Evolutionary conservation across 2,329 filamentous ascomycete genomes (phyloP).

Genomic region (Achaetomium macrosporum): DNA sequence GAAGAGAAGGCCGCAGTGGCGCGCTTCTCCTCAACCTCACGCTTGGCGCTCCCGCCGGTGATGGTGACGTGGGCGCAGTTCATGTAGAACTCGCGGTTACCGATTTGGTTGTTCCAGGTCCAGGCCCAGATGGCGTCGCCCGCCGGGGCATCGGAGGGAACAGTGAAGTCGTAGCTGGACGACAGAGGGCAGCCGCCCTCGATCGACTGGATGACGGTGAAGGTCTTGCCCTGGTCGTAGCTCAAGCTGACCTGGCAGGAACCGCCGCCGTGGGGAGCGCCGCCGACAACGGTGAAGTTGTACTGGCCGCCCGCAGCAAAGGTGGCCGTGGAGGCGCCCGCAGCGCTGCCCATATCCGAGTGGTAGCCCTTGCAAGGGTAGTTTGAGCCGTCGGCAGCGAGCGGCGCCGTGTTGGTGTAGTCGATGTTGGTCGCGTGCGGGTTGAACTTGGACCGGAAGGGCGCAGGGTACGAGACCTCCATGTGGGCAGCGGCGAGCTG

Average conservation of each 20-base stretch:
- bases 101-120: conserved; percentile 71
- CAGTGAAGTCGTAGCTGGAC: conserved; percentile 56
- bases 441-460: conserved; percentile 50
- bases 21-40: conserved; percentile 27
- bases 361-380: conserved; percentile 71
- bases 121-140: conserved; percentile 64
- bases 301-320: conserved; percentile 59
- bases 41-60: conserved; percentile 32
- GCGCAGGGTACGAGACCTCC: conserved; percentile 48
- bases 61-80: conserved; percentile 71
- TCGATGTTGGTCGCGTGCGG: conserved; percentile 48
- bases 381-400: conserved; percentile 54
- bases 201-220: conserved; percentile 60
- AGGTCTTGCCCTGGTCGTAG: conserved; percentile 64
- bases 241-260: conserved; percentile 72
- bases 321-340: conserved; percentile 50
- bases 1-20: conserved; percentile 41
- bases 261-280: conserved; percentile 60
- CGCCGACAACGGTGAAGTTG: conserved; percentile 58
- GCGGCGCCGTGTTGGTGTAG: conserved; percentile 66
- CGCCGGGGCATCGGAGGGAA: conserved; percentile 56
- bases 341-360: conserved; percentile 40
- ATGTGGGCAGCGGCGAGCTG: conserved; percentile 47
- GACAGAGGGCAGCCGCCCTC: conserved; percentile 48
- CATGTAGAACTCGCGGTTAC: conserved; percentile 84